Base-by-base conservation (phyloP, 495 filamentous ascomycete species). In the Monascus purpureus region DNA sequence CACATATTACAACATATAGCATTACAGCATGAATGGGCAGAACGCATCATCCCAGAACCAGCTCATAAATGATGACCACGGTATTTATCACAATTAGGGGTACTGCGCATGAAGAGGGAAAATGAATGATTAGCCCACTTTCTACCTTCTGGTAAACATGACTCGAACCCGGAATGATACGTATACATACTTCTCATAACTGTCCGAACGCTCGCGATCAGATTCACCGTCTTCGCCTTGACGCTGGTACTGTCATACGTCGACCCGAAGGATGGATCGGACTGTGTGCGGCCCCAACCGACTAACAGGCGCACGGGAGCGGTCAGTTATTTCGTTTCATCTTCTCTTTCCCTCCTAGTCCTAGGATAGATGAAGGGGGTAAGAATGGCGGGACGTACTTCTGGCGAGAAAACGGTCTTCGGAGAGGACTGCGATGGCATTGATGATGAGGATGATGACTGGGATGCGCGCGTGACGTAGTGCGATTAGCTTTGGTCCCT, bases 371-470 rank as follows among this genome's bases (percentile, higher is more conserved):
- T n/a, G n/a, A n/a, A n/a, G n/a, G n/a, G 27, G 15, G 4, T 7
- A 29, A 25, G 22, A 32, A 27, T 31, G 23, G 31, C 29, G 29
- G 19, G 30, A 61, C 75, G 43, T 78, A 93, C 85, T 90, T 45
- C 92, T 75, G 31, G 92, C 90, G 31, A 97, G 77, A 55, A 97
- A 97, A 18, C 92, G 76, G 62, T 97, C 90, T 72, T 97, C 88
- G 46, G 86, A 94, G 30, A 96, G 77, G 57, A 97, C 77, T 31
- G 86, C 83, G 50, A 96, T 82, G 25, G 83, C 82, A 61, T 97
- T 97, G 49, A 87, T 73, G 51, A 96, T 70, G 48, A 97, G 80
- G 51, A 93, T 61, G 36, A 72, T 67, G 31, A 83, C 84, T 90
- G 47, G 14, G 29, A 37, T 30, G 30, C 47, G 31, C 16, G 29